Percentiles rank a stretch among this genome's conserved stretches.
These are phyloP conservation scores for Pterula multifida DNA, from an alignment of 1,284 basidiomycete species.

Conservation along the genomic window DNA sequence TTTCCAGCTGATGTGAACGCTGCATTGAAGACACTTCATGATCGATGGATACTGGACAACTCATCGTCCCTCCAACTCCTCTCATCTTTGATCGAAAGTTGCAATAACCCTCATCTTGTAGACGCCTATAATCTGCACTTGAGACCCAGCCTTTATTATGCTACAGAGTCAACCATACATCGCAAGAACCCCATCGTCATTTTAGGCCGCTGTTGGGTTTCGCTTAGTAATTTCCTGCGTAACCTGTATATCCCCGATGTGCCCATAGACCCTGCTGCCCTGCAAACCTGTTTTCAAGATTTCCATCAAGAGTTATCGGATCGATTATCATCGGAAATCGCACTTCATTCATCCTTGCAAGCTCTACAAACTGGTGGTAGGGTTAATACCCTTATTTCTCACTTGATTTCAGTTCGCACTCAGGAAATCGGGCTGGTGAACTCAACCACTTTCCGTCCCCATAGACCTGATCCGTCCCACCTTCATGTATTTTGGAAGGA, in stretches of 20 bases:
- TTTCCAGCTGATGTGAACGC: neutral
- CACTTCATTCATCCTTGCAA: conserved; percentile 50
- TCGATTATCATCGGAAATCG: conserved; percentile 39
- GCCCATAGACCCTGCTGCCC: conserved; percentile 80
- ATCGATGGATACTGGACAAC: neutral
- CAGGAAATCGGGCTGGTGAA: conserved; percentile 21
- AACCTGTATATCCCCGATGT: conserved; percentile 77
- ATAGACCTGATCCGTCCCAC: conserved; percentile 38
- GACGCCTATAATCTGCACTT: neutral
- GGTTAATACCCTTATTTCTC: conserved; percentile 34
- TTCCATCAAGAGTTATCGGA: conserved; percentile 38
- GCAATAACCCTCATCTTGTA: neutral
- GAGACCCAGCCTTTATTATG: neutral
- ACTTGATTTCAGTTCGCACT: conserved; percentile 19
- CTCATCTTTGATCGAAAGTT: neutral
- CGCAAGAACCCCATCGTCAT: conserved; percentile 7
- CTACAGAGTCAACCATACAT: neutral
- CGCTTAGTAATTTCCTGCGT: conserved; percentile 46
- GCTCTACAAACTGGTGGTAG: conserved; percentile 46
- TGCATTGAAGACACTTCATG: neutral
- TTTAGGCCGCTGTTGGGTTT: conserved; percentile 57
- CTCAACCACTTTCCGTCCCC: conserved; percentile 18
- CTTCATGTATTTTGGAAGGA: conserved; percentile 80
- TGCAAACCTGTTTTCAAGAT: conserved; percentile 41
- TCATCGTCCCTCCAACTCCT: neutral